phyloP scores from a whole-genome alignment of 805 yeast species.

The Candida palmyrensis region DNA sequence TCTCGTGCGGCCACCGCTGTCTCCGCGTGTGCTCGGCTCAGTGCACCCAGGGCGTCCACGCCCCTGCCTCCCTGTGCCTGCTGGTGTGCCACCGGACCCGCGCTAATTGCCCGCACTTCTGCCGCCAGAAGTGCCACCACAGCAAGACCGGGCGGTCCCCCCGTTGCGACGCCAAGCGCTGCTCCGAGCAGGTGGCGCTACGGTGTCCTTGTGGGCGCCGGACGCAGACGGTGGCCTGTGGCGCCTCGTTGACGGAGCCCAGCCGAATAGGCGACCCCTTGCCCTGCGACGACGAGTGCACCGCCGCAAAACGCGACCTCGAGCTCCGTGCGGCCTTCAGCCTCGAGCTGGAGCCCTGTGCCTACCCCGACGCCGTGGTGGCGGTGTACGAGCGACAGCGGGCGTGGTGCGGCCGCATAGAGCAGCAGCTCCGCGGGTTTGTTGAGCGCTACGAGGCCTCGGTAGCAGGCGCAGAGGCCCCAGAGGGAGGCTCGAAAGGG shows the following conservation, averaged over 20 bases:
- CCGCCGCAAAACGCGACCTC: conserved; percentile 51
- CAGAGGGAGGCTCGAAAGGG: too few relatives aligned
- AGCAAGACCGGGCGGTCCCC: conserved; percentile 27
- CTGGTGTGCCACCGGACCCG: conserved; percentile 52
- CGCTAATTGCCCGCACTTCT: conserved; percentile 61
- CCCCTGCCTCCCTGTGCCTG: conserved; percentile 43
- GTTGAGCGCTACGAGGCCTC: conserved; percentile 15
- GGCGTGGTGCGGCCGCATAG: conserved; percentile 67
- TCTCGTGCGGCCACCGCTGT: conserved; percentile 40
- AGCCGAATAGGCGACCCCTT: conserved; percentile 35
- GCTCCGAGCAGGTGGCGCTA: conserved; percentile 46
- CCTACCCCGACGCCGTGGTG: conserved; percentile 43
- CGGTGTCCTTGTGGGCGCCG: conserved; percentile 64
- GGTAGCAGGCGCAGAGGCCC: background rate
- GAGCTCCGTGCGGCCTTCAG: conserved; percentile 60
- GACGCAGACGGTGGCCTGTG: conserved; percentile 48
- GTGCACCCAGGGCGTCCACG: conserved; percentile 58
- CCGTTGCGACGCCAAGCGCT: conserved; percentile 48
- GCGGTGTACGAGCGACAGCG: conserved; percentile 49
- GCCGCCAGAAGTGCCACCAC: conserved; percentile 60
- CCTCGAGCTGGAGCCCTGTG: conserved; percentile 8
- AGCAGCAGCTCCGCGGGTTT: conserved; percentile 45
- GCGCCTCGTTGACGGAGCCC: conserved; percentile 34
- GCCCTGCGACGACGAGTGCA: conserved; percentile 72
- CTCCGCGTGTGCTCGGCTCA: conserved; percentile 54